Evolutionary conservation across 768 basidiomycete species (phyloP).

Genomic region (Pleurotus salmoneostramineus): DNA sequence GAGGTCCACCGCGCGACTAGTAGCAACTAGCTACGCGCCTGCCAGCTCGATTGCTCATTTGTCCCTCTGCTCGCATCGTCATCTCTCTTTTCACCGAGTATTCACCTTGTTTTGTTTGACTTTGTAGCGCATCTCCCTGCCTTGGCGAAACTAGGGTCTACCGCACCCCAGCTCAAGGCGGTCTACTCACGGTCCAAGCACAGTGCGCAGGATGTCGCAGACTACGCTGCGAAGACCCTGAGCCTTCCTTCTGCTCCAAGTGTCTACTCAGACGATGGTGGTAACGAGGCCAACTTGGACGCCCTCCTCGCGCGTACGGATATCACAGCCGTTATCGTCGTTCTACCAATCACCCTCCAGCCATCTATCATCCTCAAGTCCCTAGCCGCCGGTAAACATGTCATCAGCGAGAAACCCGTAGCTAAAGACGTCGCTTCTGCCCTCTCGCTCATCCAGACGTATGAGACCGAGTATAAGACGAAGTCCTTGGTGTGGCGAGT

Average conservation of each 20-base stretch:
- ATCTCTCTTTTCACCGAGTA: conserved; percentile 15
- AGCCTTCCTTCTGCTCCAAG: conserved; percentile 36
- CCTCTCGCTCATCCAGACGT: conserved; percentile 58
- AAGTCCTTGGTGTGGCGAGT: conserved; percentile 77
- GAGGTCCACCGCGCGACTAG: too few relatives aligned
- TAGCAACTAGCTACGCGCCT: too few relatives aligned
- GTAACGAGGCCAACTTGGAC: conserved; percentile 34
- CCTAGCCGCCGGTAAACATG: conserved; percentile 78
- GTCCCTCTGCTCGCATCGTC: conserved; percentile 19
- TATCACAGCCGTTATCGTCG: conserved; percentile 69
- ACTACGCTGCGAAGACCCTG: conserved; percentile 36
- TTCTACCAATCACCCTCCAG: conserved; percentile 74
- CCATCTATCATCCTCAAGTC: conserved; percentile 63
- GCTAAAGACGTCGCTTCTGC: conserved; percentile 67
- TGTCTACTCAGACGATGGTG: conserved; percentile 51
- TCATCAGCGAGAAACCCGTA: conserved; percentile 86
- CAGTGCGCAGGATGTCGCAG: conserved; percentile 51
- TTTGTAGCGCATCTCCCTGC: conserved; percentile 74
- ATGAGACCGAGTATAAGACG: conserved; percentile 58
- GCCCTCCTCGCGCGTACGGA: conserved; percentile 65
- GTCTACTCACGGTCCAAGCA: conserved; percentile 78
- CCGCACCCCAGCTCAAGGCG: conserved; percentile 49
- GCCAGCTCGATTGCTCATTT: too few relatives aligned
- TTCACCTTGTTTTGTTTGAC: conserved; percentile 15
- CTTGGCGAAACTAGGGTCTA: conserved; percentile 43